Evolutionary conservation across 1,139 yeast genomes (phyloP).

Genomic region (Suhomyces chickasaworum): DNA sequence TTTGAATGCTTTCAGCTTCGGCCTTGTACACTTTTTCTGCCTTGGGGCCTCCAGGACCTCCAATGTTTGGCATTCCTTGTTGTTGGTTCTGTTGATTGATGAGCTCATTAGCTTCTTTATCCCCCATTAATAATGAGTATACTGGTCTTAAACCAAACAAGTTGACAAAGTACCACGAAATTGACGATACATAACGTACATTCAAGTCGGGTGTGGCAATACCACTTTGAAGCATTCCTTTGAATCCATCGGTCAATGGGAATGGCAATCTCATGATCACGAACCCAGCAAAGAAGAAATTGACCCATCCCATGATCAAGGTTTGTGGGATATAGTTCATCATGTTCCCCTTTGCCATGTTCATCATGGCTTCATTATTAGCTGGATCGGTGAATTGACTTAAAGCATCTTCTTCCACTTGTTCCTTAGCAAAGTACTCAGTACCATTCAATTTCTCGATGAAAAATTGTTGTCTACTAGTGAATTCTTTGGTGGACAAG

Average conservation of each 20-base stretch:
- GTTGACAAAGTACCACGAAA: conserved; percentile 96
- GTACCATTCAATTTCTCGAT: conserved; percentile 53
- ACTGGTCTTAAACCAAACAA: conserved; percentile 83
- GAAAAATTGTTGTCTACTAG: conserved; percentile 46
- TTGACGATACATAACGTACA: conserved; percentile 91
- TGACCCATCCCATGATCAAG: conserved; percentile 94
- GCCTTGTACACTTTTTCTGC: conserved; percentile 61
- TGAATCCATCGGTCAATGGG: conserved; percentile 85
- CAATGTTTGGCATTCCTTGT: conserved; percentile 43
- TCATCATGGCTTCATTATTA: conserved; percentile 73
- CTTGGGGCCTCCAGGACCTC: conserved; percentile 61
- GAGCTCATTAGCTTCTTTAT: conserved; percentile 51
- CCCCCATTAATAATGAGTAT: conserved; percentile 70
- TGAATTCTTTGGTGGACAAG: conserved; percentile 50
- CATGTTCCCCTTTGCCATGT: conserved; percentile 78
- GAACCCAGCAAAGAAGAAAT: conserved; percentile 89
- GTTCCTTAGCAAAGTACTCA: conserved; percentile 47
- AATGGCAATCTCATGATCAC: conserved; percentile 63
- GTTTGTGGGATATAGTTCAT: conserved; percentile 91
- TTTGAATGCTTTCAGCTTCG: conserved; percentile 77
- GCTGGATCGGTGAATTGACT: conserved; percentile 74
- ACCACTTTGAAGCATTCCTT: conserved; percentile 89
- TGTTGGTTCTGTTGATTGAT: conserved; percentile 50
- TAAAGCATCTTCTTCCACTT: conserved; percentile 43
- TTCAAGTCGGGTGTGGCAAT: conserved; percentile 83